Evolutionary conservation across 345 rosid genomes (phyloP), one percentile per base, ranked within the genome.

Genomic region (Lagerstroemia speciosa): DNA sequence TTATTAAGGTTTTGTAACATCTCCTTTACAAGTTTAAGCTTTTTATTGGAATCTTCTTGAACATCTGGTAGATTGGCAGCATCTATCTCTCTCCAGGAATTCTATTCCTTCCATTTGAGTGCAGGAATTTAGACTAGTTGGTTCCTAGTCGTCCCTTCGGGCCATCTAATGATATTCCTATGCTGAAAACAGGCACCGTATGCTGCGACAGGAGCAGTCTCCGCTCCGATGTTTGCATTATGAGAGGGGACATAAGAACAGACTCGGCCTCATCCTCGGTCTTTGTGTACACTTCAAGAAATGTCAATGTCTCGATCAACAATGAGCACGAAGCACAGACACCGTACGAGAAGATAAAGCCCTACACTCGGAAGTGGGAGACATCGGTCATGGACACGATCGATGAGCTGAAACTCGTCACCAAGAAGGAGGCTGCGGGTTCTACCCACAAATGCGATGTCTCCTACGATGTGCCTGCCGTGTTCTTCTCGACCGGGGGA

Each of bases 311-410:
- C 63, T 27, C 63, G 6, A 11, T 33, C 14, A 29, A 58, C 20
- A 16, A 11, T 29, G 62, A 29, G 0, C 41, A 45, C 24, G 63
- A 68, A 0, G 30, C 69, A 15, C 76, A 76, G 60, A 63, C 80
- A 66, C 86, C 75, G 17, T 77, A 52, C 1, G 87, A 87, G 71
- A 89, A 81, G 82, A 83, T 89, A 78, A 83, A 76, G 66, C 97
- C 97, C 1, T 91, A 91, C 75, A 91, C 97, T 0, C 76, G 97
- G 36, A 91, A 91, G 83, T 91, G 97, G 97, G 97, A 91, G 62
- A 77, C 78, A 33, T 77, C 80, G 67, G 83, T 84, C 40, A 91
- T 91, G 97, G 80, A 82, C 65, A 84, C 91, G 29, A 78, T 91
- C 46, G 87, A 78, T 66, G 93, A 91, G 73, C 76, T 91, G 50